These are phyloP conservation scores for Mesostigma viride DNA, from an alignment of 139 green algal species.

Conservation along the genomic window DNA sequence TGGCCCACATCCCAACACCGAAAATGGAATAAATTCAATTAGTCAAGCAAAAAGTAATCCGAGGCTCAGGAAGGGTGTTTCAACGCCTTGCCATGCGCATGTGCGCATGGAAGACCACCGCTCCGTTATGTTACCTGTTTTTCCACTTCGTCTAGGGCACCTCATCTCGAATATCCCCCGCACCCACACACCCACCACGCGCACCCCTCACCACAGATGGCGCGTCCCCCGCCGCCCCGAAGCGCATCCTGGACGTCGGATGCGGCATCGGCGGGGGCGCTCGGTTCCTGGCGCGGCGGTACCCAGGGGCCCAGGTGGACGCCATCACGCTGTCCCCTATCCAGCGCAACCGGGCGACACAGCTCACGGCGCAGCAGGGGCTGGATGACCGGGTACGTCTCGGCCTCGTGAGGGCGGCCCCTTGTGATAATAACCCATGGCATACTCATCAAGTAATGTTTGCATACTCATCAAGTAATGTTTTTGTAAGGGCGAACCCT, in stretches of 20 bases:
- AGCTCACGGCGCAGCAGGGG: slow-evolving; percentile 63
- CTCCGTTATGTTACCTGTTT: too few relatives aligned
- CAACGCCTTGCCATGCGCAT: too few relatives aligned
- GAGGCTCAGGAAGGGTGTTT: too few relatives aligned
- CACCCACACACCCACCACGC: background rate
- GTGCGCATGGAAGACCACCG: too few relatives aligned
- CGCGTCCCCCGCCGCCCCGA: slow-evolving; percentile 2
- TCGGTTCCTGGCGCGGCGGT: slow-evolving; percentile 63
- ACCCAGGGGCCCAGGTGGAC: slow-evolving; percentile 57
- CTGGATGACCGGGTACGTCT: slow-evolving; percentile 51
- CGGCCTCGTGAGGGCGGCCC: too few relatives aligned
- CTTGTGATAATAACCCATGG: too few relatives aligned
- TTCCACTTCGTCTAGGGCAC: background rate
- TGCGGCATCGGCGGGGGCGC: slow-evolving; percentile 87
- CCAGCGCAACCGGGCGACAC: slow-evolving; percentile 43
- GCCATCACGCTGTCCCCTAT: slow-evolving; percentile 81
- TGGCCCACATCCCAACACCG: too few relatives aligned
- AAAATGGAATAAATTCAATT: too few relatives aligned
- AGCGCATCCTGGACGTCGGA: slow-evolving; percentile 75
- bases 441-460: too few relatives aligned
- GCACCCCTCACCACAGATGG: background rate
- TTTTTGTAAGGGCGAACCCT: too few relatives aligned
- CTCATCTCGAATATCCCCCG: background rate
- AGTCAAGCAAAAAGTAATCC: too few relatives aligned
- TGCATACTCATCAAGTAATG: too few relatives aligned